These are phyloP conservation scores for Sicyos baderoa DNA, from an alignment of 306 rosid genomes.

Conservation along the genomic window DNA sequence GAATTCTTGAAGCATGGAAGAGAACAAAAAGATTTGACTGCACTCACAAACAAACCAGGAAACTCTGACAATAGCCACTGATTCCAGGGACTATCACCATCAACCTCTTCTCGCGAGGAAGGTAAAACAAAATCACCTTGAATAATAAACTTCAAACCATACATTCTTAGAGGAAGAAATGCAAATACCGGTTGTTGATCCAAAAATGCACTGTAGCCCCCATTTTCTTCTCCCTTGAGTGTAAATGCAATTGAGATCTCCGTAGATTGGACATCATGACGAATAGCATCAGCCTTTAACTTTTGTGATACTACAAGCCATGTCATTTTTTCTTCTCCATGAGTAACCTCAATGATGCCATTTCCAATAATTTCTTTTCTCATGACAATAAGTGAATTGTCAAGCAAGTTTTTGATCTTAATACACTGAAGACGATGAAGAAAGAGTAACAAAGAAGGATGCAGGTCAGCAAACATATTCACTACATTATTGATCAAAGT, in stretches of 20 bases:
- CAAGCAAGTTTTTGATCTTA: slow-evolving; percentile 55
- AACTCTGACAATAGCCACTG: slow-evolving; percentile 88
- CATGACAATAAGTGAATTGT: slow-evolving; percentile 63
- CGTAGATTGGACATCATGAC: slow-evolving; percentile 56
- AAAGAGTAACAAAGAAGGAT: slow-evolving; percentile 83
- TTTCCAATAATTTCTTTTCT: slow-evolving; percentile 66
- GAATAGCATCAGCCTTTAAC: slow-evolving; percentile 47
- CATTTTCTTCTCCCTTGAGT: slow-evolving; percentile 49
- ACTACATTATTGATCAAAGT: slow-evolving; percentile 45
- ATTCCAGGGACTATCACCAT: slow-evolving; percentile 92
- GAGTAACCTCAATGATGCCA: slow-evolving; percentile 70
- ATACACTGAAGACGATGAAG: slow-evolving; percentile 89
- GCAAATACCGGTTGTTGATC: slow-evolving; percentile 87
- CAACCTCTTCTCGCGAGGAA: slow-evolving; percentile 98
- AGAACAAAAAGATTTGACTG: slow-evolving; percentile 59
- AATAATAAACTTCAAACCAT: slow-evolving; percentile 82
- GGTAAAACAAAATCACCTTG: slow-evolving; percentile 98
- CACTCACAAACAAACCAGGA: slow-evolving; percentile 76
- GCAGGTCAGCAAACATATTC: slow-evolving; percentile 82
- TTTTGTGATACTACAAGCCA: slow-evolving; percentile 82
- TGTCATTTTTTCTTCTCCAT: slow-evolving; percentile 68
- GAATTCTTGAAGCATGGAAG: slow-evolving; percentile 64
- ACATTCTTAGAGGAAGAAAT: slow-evolving; percentile 82
- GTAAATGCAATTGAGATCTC: slow-evolving; percentile 90
- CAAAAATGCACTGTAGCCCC: slow-evolving; percentile 47